Conservation (phyloP, 1,284 basidiomycete species). For the Ceratobasidium sp. region DNA sequence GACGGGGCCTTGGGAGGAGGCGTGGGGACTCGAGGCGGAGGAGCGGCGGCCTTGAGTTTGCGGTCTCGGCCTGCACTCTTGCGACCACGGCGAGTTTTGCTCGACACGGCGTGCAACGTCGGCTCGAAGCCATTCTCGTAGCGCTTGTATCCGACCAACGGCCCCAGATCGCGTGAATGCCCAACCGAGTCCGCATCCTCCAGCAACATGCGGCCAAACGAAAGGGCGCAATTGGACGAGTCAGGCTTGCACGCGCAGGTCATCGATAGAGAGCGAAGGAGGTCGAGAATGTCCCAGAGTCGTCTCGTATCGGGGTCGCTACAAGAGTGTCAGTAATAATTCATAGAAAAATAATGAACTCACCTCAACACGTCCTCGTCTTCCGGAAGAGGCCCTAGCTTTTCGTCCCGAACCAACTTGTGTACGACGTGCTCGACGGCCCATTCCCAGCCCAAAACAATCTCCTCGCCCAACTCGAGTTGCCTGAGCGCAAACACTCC, state of each 20-base stretch:
- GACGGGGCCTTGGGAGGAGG: slow-evolving; percentile 3
- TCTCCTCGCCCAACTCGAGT: slow-evolving; percentile 81
- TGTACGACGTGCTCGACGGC: slow-evolving; percentile 92
- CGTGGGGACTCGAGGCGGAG: background rate
- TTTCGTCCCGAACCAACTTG: slow-evolving; percentile 72
- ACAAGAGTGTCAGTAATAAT: slow-evolving; percentile 37
- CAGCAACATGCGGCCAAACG: slow-evolving; percentile 31
- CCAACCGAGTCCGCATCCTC: slow-evolving; percentile 25
- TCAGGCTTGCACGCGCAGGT: slow-evolving; percentile 33
- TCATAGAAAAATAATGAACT: slow-evolving; percentile 48
- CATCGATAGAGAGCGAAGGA: slow-evolving; percentile 45
- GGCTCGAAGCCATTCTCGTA: slow-evolving; percentile 31
- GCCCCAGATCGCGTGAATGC: slow-evolving; percentile 23
- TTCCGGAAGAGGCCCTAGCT: slow-evolving; percentile 48
- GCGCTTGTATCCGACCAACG: slow-evolving; percentile 21
- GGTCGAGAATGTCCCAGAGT: slow-evolving; percentile 36
- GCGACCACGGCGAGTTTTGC: slow-evolving; percentile 27
- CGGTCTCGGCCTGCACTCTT: slow-evolving; percentile 15
- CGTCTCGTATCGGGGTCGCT: slow-evolving; percentile 41
- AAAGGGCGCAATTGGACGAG: slow-evolving; percentile 19
- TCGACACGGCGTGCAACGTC: slow-evolving; percentile 19
- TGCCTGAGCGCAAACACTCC: slow-evolving; percentile 84
- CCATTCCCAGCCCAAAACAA: slow-evolving; percentile 96
- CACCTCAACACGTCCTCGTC: slow-evolving; percentile 45
- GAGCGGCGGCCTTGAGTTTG: slow-evolving; percentile 43